Base-by-base conservation (phyloP, 371 early-diverging fungal genomes). In the Rhizopus sp. region DNA sequence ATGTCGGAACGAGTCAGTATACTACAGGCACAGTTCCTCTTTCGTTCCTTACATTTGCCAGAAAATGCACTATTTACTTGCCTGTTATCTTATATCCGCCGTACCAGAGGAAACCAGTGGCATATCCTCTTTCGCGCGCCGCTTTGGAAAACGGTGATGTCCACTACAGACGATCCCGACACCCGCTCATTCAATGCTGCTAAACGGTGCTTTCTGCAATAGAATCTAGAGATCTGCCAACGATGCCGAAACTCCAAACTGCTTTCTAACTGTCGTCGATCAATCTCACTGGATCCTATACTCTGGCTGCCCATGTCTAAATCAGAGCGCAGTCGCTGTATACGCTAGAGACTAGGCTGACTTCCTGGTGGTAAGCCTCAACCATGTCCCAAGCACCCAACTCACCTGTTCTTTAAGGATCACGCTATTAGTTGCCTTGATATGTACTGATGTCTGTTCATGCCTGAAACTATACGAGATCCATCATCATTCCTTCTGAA, bases 331-430 rank as follows among this genome's bases (percentile, higher is more conserved):
- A n/a, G n/a, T n/a, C n/a, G n/a, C n/a, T n/a, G n/a, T n/a, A 50
- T 35, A 15, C 51, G 37, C 1, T 50, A 35, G 51, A 7, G 35
- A 4, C 35, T 50, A 50, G 51, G 35, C 38, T 50, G 35, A 16
- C 32, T 50, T 0, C 35, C 51, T 35, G 51, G 35, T n/a, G 51
- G 51, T 1, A 50, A 50, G 32, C 35, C 35, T 13, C 32, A n/a
- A 7, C 31, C 31, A 9, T 50, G 51, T 34, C 37, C 51, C 42
- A 12, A 42, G 15, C 42, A 42, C n/a, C 42, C 42, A 1, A 2
- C 1, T 12, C 12, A 42, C 1, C 16, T 1, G 6, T 15, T 42
- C 42, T 15, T 15, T 13, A 42, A 42, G n/a, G 1, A 8, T 0
- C 8, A 42, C n/a, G 42, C 3, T 42, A 42, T 42, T 2, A 15